Percentiles rank a stretch among this genome's conserved stretches.
phyloP scores from a whole-genome alignment of 441 rosid genomes.

The Gossypium schwendimanii region DNA sequence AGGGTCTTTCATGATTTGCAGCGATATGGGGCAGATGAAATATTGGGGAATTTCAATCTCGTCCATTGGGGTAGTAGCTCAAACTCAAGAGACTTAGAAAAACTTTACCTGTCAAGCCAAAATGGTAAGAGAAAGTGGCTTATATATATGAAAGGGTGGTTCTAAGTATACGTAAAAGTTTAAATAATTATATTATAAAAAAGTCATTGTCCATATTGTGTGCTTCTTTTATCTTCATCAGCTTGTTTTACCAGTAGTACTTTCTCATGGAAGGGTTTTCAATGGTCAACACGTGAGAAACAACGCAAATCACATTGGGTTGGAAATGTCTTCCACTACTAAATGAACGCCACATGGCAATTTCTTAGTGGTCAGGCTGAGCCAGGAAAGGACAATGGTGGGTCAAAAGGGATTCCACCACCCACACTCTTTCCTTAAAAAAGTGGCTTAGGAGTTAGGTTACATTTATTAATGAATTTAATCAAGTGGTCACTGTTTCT shows the following conservation, averaged over 20 bases:
- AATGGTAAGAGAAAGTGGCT: constrained; percentile 7
- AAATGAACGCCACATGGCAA: neutral
- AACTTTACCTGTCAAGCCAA: neutral
- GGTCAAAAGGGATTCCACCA: neutral
- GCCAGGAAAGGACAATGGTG: neutral
- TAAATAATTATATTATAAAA: too few species aligned
- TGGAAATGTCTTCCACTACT: neutral
- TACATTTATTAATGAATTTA: neutral
- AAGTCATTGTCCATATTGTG: too few species aligned
- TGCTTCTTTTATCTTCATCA: neutral
- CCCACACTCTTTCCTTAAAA: neutral
- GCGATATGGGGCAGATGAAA: constrained; percentile 55
- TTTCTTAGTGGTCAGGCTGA: neutral
- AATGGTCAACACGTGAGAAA: constrained; percentile 14
- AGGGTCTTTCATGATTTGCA: constrained; percentile 54
- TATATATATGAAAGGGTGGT: neutral
- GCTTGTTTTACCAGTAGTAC: neutral
- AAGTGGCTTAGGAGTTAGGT: neutral
- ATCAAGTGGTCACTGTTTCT: too few species aligned
- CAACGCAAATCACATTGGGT: neutral
- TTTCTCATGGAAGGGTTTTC: neutral
- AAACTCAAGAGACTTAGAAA: neutral
- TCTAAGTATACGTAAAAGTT: neutral
- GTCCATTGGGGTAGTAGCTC: constrained; percentile 15
- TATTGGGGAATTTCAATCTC: constrained; percentile 40